Percentiles rank a stretch among this genome's conserved stretches.
These are phyloP conservation scores for Cyberlindnera samutprakarnensis DNA, from an alignment of 805 yeast genomes.

Conservation along the genomic window DNA sequence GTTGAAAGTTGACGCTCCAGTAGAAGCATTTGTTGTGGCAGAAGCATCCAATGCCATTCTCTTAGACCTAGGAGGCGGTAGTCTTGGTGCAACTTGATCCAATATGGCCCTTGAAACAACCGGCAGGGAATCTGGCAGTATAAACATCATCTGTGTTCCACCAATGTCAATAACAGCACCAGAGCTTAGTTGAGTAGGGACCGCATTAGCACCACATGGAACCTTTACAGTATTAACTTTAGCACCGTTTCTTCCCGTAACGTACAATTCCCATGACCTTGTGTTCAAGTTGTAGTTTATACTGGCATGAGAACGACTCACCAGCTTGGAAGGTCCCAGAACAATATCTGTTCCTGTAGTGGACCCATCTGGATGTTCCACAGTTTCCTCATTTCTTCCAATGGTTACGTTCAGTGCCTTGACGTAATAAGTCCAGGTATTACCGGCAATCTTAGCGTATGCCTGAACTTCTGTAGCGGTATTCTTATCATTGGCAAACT, in stretches of 20 bases:
- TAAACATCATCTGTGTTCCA: constrained; percentile 98
- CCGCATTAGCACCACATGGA: constrained; percentile 34
- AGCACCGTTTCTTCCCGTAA: constrained; percentile 89
- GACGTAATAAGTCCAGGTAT: constrained; percentile 90
- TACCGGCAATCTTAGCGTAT: constrained; percentile 92
- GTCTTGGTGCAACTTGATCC: constrained; percentile 26
- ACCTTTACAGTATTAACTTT: constrained; percentile 64
- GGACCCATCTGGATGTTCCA: constrained; percentile 7
- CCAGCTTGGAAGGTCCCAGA: constrained; percentile 96
- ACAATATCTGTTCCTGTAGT: constrained; percentile 41
- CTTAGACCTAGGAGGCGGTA: constrained; percentile 23
- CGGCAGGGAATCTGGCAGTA: constrained; percentile 86
- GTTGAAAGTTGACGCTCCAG: constrained; percentile 1
- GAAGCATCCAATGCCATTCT: constrained; percentile 5
- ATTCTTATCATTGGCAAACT: constrained; percentile 66
- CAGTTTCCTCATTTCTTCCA: constrained; percentile 68
- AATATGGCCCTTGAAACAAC: constrained; percentile 38
- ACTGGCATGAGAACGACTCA: constrained; percentile 81
- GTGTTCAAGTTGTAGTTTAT: constrained; percentile 68
- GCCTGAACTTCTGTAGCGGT: constrained; percentile 81
- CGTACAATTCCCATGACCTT: constrained; percentile 80
- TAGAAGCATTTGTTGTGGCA: neutral
- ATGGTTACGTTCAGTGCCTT: constrained; percentile 66
- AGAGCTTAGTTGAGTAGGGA: constrained; percentile 55
- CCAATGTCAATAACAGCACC: constrained; percentile 95